Conservation (phyloP, 805 yeast species). For the Cephaloascus albidus region DNA sequence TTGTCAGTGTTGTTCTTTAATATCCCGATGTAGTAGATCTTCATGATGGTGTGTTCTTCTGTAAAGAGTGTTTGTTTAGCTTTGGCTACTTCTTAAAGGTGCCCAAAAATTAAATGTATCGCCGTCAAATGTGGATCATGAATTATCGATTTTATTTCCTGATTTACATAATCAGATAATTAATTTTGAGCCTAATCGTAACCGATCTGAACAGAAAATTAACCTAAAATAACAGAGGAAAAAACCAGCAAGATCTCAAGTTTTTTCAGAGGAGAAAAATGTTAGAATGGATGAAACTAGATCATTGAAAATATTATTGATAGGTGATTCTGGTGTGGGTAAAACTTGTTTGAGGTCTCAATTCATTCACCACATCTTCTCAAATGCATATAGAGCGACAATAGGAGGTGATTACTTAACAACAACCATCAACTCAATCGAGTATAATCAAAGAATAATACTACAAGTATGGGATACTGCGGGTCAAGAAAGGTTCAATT, state of each 20-base stretch:
- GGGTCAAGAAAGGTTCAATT: conserved; percentile 36
- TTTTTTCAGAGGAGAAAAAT: no score
- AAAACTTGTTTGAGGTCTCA: conserved; percentile 49
- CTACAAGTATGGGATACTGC: conserved; percentile 52
- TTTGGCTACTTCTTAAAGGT: background rate
- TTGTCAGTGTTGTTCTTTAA: conserved; percentile 52
- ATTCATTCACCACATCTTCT: conserved; percentile 43
- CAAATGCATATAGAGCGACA: conserved; percentile 48
- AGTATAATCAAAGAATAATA: conserved; percentile 14
- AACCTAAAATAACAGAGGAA: background rate
- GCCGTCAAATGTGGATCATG: background rate
- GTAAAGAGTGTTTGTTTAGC: background rate
- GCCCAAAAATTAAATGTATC: background rate
- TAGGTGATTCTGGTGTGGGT: conserved; percentile 55
- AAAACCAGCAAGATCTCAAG: no score
- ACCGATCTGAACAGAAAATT: background rate
- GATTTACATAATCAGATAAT: background rate
- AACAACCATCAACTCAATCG: conserved; percentile 16
- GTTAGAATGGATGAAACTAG: background rate
- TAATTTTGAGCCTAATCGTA: background rate
- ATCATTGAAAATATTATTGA: conserved; percentile 37
- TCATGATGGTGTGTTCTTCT: conserved; percentile 51
- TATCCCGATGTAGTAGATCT: conserved; percentile 84
- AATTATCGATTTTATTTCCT: background rate
- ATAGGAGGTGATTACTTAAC: conserved; percentile 53